These are phyloP conservation scores for Solanum sitiens DNA, from an alignment of 257 asterid species.

Conservation along the genomic window DNA sequence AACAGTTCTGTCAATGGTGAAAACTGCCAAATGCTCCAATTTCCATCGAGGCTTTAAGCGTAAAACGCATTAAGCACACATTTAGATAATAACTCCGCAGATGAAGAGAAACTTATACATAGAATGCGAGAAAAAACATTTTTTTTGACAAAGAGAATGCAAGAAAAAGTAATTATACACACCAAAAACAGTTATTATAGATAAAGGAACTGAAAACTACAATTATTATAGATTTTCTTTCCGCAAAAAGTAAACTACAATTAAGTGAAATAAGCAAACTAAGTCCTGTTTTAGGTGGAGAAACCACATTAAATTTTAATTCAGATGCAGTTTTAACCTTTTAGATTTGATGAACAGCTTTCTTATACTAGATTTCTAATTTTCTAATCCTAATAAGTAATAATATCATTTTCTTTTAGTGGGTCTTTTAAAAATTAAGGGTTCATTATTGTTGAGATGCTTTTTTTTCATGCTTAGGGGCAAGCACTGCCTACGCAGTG, in stretches of 20 bases:
- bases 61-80: neutral
- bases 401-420: neutral
- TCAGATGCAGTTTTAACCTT: neutral
- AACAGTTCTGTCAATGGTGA: neutral
- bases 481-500: too few relatives aligned
- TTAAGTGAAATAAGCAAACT: neutral
- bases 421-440: neutral
- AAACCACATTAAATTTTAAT: neutral
- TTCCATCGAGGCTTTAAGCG: neutral
- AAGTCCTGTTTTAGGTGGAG: neutral
- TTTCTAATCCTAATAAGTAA: neutral
- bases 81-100: neutral
- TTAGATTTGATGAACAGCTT: neutral
- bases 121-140: neutral
- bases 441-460: neutral
- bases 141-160: neutral
- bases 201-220: neutral
- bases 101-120: neutral
- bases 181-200: neutral
- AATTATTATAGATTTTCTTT: neutral
- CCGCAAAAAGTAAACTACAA: neutral
- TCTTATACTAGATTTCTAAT: neutral
- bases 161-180: neutral
- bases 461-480: neutral
- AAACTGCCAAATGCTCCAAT: neutral